These are phyloP conservation scores for Colletotrichum sp. DNA, from an alignment of 2,329 filamentous ascomycete genomes.

Conservation along the genomic window DNA sequence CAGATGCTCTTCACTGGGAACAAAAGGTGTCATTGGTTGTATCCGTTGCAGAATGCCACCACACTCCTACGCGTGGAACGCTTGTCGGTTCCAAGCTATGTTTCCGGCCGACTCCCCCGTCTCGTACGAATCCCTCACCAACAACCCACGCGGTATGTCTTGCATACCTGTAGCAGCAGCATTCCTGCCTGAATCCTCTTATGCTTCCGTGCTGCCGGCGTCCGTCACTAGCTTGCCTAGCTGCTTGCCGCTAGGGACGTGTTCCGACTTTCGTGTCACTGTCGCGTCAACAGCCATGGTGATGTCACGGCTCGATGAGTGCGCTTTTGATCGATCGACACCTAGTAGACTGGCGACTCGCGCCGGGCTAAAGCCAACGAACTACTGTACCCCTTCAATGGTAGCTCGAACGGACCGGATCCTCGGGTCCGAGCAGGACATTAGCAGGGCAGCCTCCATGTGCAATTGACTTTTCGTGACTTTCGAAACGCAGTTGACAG, in stretches of 20 bases:
- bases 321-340: background rate
- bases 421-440: background rate
- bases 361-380: background rate
- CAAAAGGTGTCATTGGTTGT: background rate
- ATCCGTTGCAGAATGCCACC: background rate
- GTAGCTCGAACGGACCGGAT: background rate
- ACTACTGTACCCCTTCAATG: background rate
- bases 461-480: background rate
- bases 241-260: background rate
- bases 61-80: background rate
- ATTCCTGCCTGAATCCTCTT: background rate
- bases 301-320: conserved; percentile 10
- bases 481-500: background rate
- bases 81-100: background rate
- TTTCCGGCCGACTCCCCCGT: background rate
- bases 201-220: background rate
- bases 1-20: background rate
- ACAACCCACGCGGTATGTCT: background rate
- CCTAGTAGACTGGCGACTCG: background rate
- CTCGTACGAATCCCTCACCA: background rate
- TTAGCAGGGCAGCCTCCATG: background rate
- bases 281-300: background rate
- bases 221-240: background rate
- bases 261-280: background rate
- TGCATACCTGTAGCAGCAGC: background rate